phyloP scores from a whole-genome alignment of 2,329 filamentous ascomycete genomes.

The Trichoderma guizhouense region DNA sequence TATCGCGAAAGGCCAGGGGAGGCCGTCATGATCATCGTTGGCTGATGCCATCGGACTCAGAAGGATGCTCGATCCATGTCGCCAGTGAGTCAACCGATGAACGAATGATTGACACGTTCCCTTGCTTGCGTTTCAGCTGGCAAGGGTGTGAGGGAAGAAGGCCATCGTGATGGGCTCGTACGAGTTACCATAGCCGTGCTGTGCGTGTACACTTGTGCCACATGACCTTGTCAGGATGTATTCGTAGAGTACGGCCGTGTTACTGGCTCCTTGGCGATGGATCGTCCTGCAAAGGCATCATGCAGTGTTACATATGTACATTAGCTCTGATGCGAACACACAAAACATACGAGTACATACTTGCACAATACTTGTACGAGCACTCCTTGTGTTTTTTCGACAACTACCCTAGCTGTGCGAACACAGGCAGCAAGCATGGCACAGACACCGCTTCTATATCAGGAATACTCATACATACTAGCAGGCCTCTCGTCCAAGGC shows the following conservation, averaged over 20 bases:
- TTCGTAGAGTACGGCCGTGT: not conserved
- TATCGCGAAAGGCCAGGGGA: not conserved
- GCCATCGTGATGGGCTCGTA: not conserved
- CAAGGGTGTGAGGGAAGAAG: not conserved
- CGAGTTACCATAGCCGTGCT: not conserved
- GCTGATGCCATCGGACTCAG: constrained; percentile 3
- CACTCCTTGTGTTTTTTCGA: not conserved
- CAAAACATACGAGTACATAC: not conserved
- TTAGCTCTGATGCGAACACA: not conserved
- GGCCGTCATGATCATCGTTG: not conserved
- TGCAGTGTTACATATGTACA: not conserved
- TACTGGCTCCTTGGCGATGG: not conserved
- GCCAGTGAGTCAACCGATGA: constrained; percentile 1
- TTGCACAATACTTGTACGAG: not conserved
- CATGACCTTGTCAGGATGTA: not conserved
- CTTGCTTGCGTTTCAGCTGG: constrained; percentile 5
- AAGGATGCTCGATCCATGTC: not conserved
- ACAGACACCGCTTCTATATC: not conserved
- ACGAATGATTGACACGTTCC: constrained; percentile 7
- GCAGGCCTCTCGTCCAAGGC: not conserved
- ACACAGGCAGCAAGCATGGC: not conserved
- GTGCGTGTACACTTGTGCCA: not conserved
- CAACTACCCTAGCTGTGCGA: not conserved
- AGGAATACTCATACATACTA: not conserved
- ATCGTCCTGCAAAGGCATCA: not conserved